A percentile compares a stretch with the other conserved stretches of the same genome.
Conservation (phyloP, 148 eudicot species). For the Drosera capensis region DNA sequence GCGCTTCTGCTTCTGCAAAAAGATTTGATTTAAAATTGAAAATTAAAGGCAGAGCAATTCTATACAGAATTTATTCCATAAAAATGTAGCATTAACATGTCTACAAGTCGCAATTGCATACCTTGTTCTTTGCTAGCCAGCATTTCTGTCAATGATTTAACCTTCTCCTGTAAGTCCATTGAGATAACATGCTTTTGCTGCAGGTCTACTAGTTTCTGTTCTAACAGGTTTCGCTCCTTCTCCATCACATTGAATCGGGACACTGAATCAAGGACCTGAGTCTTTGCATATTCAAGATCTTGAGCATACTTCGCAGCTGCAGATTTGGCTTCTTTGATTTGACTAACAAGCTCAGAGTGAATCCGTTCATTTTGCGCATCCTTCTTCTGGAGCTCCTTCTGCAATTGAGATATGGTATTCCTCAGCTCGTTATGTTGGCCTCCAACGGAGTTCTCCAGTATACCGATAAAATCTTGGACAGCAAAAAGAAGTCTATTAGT, state of each 20-base stretch:
- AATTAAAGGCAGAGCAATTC: no score
- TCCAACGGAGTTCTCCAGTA: slow-evolving; percentile 28
- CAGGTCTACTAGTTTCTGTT: slow-evolving; percentile 42
- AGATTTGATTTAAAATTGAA: slow-evolving; percentile 3
- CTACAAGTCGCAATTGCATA: slow-evolving; percentile 10
- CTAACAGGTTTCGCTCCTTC: slow-evolving; percentile 35
- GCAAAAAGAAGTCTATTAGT: slow-evolving; percentile 29
- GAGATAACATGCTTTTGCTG: slow-evolving; percentile 30
- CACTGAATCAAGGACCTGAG: slow-evolving; percentile 36
- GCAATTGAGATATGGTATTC: slow-evolving; percentile 36
- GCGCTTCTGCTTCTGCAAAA: slow-evolving; percentile 60
- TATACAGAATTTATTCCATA: no score
- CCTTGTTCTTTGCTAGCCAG: slow-evolving; percentile 82
- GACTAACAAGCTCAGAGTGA: slow-evolving; percentile 67
- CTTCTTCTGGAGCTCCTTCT: slow-evolving; percentile 81
- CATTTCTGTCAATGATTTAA: slow-evolving; percentile 28
- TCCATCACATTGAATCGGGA: slow-evolving; percentile 24
- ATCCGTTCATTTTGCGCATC: slow-evolving; percentile 64
- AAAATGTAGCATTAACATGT: no score
- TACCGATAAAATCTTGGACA: slow-evolving; percentile 30
- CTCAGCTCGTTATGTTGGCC: slow-evolving; percentile 51
- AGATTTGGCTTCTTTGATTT: slow-evolving; percentile 72
- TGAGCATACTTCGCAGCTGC: slow-evolving; percentile 39
- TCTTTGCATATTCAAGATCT: slow-evolving; percentile 44
- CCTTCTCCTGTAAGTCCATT: slow-evolving; percentile 41